These are phyloP conservation scores for Phytophthora foliorum DNA, from an alignment of 352 stramenopile genomes.

Conservation along the genomic window DNA sequence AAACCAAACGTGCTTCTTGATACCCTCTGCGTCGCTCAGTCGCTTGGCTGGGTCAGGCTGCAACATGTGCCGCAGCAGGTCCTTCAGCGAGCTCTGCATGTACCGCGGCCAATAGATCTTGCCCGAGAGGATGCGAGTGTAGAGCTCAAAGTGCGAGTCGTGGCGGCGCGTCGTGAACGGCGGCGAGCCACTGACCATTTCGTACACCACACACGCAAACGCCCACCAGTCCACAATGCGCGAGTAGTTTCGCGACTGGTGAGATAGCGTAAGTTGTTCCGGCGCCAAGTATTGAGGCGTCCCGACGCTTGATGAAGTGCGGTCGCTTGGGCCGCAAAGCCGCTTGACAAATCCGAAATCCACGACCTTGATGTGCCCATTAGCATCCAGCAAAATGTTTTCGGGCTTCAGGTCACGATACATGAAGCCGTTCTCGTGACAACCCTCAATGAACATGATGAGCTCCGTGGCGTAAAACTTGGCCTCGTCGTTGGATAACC, in stretches of 20 bases:
- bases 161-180: constrained; percentile 83
- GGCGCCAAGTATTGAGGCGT: constrained; percentile 81
- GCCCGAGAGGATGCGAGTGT: constrained; percentile 81
- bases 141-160: constrained; percentile 90
- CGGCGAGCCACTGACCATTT: constrained; percentile 75
- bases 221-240: constrained; percentile 88
- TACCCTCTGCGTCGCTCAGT: constrained; percentile 49
- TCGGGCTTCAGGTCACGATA: constrained; percentile 93
- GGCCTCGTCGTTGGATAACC: constrained; percentile 69
- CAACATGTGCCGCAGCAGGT: constrained; percentile 80
- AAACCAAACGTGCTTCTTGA: constrained; percentile 81
- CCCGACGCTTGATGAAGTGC: constrained; percentile 64
- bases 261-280: constrained; percentile 75
- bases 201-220: constrained; percentile 83
- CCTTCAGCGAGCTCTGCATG: constrained; percentile 53
- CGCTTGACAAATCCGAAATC: constrained; percentile 78
- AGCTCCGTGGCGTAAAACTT: constrained; percentile 86
- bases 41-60: constrained; percentile 56
- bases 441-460: constrained; percentile 63
- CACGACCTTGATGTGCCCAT: constrained; percentile 72
- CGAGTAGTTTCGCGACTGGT: constrained; percentile 72
- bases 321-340: constrained; percentile 42
- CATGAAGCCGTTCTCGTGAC: constrained; percentile 69
- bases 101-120: constrained; percentile 64
- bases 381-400: constrained; percentile 88